Evolutionary conservation across 306 rosid species (phyloP).

Genomic region (Dryas drummondii): DNA sequence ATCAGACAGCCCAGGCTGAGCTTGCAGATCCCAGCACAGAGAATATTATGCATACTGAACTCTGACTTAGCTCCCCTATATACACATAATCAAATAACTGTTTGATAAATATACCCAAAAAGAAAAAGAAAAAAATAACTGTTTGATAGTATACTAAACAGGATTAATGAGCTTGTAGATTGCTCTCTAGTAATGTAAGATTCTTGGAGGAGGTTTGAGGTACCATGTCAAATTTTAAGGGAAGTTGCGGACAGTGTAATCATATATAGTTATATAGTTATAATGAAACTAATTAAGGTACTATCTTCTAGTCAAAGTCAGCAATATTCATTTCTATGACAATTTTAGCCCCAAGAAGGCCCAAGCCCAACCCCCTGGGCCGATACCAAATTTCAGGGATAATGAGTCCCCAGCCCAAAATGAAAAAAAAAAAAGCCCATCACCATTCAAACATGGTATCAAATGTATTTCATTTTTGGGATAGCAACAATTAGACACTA

Average conservation of each 20-base stretch:
- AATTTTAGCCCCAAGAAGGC: too few relatives aligned
- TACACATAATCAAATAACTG: slow-evolving; percentile 35
- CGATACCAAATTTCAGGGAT: not conserved
- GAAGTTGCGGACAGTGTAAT: slow-evolving; percentile 16
- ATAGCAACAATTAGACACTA: too few relatives aligned
- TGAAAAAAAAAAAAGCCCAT: too few relatives aligned
- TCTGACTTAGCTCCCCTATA: slow-evolving; percentile 35
- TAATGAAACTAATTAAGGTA: slow-evolving; percentile 2
- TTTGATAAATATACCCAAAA: slow-evolving; percentile 6
- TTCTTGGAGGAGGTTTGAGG: slow-evolving; percentile 48
- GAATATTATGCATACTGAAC: slow-evolving; percentile 62
- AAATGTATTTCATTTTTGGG: not conserved
- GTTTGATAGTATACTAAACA: slow-evolving; percentile 25
- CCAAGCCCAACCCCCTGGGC: not conserved
- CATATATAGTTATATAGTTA: not conserved
- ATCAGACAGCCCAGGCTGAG: slow-evolving; percentile 17
- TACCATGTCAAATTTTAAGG: slow-evolving; percentile 25
- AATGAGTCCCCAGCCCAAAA: not conserved
- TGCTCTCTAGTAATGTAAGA: slow-evolving; percentile 30
- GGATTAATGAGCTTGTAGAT: slow-evolving; percentile 32
- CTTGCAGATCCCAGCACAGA: slow-evolving; percentile 26
- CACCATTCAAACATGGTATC: not conserved
- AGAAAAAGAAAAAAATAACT: too few relatives aligned
- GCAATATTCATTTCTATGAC: too few relatives aligned
- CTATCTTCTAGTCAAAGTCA: too few relatives aligned